Base-by-base conservation (phyloP, 768 basidiomycete genomes). In the Serpula lacrymans region DNA sequence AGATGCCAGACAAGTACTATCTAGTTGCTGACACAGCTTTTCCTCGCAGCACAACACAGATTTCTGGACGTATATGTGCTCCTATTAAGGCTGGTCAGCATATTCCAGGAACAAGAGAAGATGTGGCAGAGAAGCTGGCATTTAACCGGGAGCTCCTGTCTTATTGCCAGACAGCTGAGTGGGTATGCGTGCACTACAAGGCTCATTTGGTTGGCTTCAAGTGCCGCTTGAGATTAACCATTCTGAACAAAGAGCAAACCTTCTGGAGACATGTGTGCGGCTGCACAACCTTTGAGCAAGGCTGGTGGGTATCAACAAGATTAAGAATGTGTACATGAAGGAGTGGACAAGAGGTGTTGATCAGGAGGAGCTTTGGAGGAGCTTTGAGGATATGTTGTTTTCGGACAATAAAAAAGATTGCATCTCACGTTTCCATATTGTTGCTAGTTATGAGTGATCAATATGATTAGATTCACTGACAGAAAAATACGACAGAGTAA, bases 121-220 rank as follows among this genome's bases (percentile, higher is more conserved):
- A 61, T 16, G 51, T 55, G 7, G 48, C 52, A 4, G 45, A 55
- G 21, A 11, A 46, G 0, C 32, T 67, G 22, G 50, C 31, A 2
- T 64, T 60, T 39, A 58, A 75, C 48, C 37, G 52, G 1, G 52
- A 76, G 43, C 59, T 77, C 0, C 51, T 76, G 0, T 72, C 69
- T 3, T 74, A 55, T 44, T 49, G 64, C 2, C 74, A 78, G 49
- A 68, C 73, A 1, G 71, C 71, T 9, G 72, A 78, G 47, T 78
- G 73, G 77, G 74, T 0, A 75, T 69, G 61, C 57, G 58, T 1
- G 43, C 53, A 5, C 35, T 77, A 6, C 72, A 74, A 45, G 70
- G 70, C 6, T 67, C 67, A 1, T 77, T 74, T 59, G 69, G 74
- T 4, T 52, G 63, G 1, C 58, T 78, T 8, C 53, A 63, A 4